phyloP scores from a whole-genome alignment of 179 eudicot genomes.

The Monotropa hypopitys region DNA sequence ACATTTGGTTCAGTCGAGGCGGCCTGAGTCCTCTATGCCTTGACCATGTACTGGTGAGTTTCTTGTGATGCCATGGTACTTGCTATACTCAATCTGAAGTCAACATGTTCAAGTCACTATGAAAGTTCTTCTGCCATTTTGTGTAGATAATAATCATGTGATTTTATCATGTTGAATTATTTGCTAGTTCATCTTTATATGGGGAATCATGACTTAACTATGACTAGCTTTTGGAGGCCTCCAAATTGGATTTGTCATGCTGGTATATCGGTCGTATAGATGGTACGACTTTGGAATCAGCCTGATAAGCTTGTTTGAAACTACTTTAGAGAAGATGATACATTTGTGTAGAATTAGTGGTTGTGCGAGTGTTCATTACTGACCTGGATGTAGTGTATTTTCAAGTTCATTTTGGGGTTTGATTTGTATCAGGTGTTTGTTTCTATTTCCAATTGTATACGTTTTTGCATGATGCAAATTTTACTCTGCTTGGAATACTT shows the following conservation, averaged over 20 bases:
- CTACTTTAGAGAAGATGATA: not conserved
- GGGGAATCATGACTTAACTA: not conserved
- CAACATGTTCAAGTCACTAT: not conserved
- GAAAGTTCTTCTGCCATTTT: not conserved
- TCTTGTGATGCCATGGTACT: not conserved
- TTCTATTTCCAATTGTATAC: not conserved
- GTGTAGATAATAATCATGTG: not conserved
- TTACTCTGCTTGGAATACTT: not conserved
- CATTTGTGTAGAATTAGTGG: not conserved
- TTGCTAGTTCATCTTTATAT: not conserved
- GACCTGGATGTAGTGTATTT: not conserved
- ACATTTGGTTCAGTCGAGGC: conserved; percentile 56
- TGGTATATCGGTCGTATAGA: not conserved
- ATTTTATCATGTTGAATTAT: not conserved
- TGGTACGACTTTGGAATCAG: not conserved
- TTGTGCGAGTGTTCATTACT: not conserved
- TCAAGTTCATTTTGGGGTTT: not conserved
- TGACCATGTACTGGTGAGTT: conserved; percentile 46
- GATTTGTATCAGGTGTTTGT: not conserved
- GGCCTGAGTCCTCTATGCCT: conserved; percentile 81
- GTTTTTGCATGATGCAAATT: not conserved
- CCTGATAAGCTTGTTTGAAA: not conserved
- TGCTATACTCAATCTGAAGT: not conserved
- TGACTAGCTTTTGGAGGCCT: not conserved
- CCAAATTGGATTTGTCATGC: not conserved